Conservation (phyloP, 1,284 basidiomycete species). For the Ceratobasidium sp. region DNA sequence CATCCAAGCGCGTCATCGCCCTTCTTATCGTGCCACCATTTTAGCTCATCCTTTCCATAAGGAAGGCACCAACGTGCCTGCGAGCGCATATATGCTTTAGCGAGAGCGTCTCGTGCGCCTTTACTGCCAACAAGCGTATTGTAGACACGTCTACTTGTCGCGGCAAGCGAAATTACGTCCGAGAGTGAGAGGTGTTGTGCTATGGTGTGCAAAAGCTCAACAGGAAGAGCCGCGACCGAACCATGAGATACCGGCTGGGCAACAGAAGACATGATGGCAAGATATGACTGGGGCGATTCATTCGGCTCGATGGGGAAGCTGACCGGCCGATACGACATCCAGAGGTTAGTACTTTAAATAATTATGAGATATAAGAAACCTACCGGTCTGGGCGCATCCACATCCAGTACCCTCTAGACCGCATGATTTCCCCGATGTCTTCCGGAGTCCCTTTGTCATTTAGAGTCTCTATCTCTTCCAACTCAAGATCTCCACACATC, state of each 20-base stretch:
- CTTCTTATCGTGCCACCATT: constrained; percentile 18
- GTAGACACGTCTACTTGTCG: not conserved
- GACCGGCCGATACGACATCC: not conserved
- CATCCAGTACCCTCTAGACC: constrained; percentile 17
- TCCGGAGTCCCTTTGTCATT: not conserved
- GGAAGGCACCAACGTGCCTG: constrained; percentile 21
- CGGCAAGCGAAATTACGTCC: constrained; percentile 3
- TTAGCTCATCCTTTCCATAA: constrained; percentile 8
- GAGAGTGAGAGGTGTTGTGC: not conserved
- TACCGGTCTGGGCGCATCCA: constrained; percentile 39
- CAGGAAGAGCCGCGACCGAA: not conserved
- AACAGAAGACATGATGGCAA: too few species aligned
- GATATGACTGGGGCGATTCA: not conserved
- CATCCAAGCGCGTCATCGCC: constrained; percentile 26
- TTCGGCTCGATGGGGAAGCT: not conserved
- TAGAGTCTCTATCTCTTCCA: not conserved
- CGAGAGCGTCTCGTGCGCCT: not conserved
- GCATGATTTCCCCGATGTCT: constrained; percentile 14
- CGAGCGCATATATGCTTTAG: constrained; percentile 21
- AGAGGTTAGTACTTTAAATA: not conserved
- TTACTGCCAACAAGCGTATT: not conserved
- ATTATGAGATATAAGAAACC: not conserved
- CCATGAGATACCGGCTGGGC: not conserved
- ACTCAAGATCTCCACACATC: constrained; percentile 2
- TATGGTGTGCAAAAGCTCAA: constrained; percentile 4